Conservation (phyloP, 1,284 basidiomycete species). For the Macrocystidia cucumis region DNA sequence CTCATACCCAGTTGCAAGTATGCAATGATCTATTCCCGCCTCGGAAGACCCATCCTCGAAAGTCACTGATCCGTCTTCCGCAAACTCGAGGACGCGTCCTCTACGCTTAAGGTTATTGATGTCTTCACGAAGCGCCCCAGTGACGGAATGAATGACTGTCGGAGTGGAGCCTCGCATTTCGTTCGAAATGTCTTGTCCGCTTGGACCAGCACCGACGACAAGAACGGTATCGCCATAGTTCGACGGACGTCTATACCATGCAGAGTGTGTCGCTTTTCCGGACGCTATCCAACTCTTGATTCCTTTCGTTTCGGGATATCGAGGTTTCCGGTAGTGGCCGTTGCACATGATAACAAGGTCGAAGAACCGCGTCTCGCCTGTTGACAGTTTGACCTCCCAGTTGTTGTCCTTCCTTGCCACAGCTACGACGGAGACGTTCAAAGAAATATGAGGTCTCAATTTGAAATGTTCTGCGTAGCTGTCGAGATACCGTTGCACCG, state of each 20-base stretch:
- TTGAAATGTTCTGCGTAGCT: constrained; percentile 51
- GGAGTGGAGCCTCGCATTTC: constrained; percentile 41
- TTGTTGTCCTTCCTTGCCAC: constrained; percentile 31
- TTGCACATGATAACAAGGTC: constrained; percentile 66
- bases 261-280: constrained; percentile 50
- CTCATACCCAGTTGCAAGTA: constrained; percentile 72
- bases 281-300: constrained; percentile 45
- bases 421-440: constrained; percentile 40
- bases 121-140: constrained; percentile 24
- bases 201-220: constrained; percentile 66
- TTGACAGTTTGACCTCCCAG: constrained; percentile 42
- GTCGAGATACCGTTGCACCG: constrained; percentile 55
- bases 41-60: constrained; percentile 57
- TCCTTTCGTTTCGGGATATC: constrained; percentile 52
- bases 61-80: constrained; percentile 34
- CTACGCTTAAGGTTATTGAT: constrained; percentile 32
- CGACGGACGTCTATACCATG: constrained; percentile 56
- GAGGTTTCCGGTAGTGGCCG: constrained; percentile 62
- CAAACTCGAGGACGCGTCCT: constrained; percentile 35
- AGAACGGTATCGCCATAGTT: constrained; percentile 43
- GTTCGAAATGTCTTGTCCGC: constrained; percentile 54
- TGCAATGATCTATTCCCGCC: constrained; percentile 46
- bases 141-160: constrained; percentile 51
- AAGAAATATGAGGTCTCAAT: constrained; percentile 44
- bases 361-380: constrained; percentile 31